A percentile compares a stretch with the other conserved stretches of the same genome.
These are phyloP conservation scores for Tetrapyrgos nigripes DNA, from an alignment of 1,284 basidiomycete genomes.

Conservation along the genomic window DNA sequence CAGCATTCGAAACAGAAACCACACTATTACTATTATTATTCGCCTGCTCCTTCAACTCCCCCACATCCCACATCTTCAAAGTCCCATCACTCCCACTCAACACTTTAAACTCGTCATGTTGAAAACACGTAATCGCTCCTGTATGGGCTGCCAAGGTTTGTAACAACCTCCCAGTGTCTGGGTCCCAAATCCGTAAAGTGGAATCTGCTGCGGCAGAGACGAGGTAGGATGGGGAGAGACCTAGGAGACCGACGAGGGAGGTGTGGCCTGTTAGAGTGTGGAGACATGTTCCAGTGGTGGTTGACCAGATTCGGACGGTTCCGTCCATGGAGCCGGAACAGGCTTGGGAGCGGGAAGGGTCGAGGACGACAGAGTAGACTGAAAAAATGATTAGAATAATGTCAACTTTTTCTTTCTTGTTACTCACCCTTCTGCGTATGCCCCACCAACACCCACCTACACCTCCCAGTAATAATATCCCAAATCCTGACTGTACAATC, in stretches of 20 bases:
- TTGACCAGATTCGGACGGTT: slow-evolving; percentile 92
- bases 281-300: slow-evolving; percentile 80
- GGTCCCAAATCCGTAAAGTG: slow-evolving; percentile 92
- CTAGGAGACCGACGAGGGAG: slow-evolving; percentile 87
- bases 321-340: slow-evolving; percentile 97
- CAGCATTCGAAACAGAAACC: background rate
- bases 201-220: slow-evolving; percentile 96
- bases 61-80: slow-evolving; percentile 97
- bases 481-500: slow-evolving; percentile 93
- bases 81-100: slow-evolving; percentile 94
- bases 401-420: background rate
- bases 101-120: slow-evolving; percentile 96
- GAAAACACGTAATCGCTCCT: slow-evolving; percentile 96
- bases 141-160: slow-evolving; percentile 84
- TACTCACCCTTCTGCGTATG: slow-evolving; percentile 81
- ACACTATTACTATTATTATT: background rate
- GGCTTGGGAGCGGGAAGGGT: slow-evolving; percentile 79
- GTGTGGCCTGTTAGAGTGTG: slow-evolving; percentile 87
- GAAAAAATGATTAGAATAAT: background rate
- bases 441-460: slow-evolving; percentile 81
- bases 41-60: too few relatives aligned
- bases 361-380: slow-evolving; percentile 2
- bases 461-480: slow-evolving; percentile 90
- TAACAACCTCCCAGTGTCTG: slow-evolving; percentile 77
- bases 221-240: slow-evolving; percentile 85